Evolutionary conservation across 305 asterid genomes (phyloP), one percentile per base, ranked within the genome.

Genomic region (Fraxinus sp.): DNA sequence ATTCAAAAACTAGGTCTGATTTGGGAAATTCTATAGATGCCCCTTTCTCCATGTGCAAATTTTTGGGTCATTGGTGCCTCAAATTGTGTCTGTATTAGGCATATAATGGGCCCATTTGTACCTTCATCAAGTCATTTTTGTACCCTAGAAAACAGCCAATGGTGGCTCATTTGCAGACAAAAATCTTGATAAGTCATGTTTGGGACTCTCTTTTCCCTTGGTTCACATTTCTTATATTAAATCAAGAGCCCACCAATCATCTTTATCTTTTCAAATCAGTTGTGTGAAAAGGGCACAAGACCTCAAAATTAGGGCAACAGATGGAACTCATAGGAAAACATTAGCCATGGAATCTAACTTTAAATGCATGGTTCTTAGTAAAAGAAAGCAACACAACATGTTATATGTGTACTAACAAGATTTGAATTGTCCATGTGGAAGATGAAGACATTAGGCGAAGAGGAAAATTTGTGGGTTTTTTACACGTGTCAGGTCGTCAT

Each of bases 381-480:
- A 88, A 89, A 89, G 95, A 91, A 85, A 88, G 89, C 86, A 76
- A 88, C 91, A 79, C 83, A 84, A 87, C 91, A 88, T 81, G 86
- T n/a, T 71, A 71, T 64, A 71, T 83, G 87, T 72, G 70, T 77
- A 76, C 83, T 14, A 43, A 20, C 75, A 32, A 37, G 75, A 57
- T 49, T 70, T 10, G 36, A 80, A 73, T 78, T 74, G 75, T 71
- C 77, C 41, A 24, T 26, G 46, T 49, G 68, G 84, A 62, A 39
- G 79, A 78, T 49, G 78, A 71, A 59, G 83, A 83, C 66, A 37
- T n/a, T 41, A 55, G 37, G 37, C 26, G 24, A 77, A 64, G 81
- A 68, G 86, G 77, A 75, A 5, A 41, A 13, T 5, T 76, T 16
- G 55, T 33, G 13, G 39, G 72, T 43, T 28, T 41, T 76, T 4